Conservation (phyloP, 805 yeast species). For the Myxozyma kluyveri region DNA sequence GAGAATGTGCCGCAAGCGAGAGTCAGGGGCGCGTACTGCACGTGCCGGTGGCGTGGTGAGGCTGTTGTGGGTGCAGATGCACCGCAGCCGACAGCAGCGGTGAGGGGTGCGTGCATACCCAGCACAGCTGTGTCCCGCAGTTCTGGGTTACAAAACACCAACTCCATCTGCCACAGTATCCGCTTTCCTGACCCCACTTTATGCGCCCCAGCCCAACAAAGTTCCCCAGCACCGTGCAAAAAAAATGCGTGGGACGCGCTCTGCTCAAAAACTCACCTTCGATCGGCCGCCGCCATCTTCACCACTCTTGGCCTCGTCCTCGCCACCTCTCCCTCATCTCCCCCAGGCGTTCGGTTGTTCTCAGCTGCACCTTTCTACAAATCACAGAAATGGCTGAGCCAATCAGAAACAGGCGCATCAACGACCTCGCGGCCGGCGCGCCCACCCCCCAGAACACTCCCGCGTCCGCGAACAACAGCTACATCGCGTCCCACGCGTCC, state of each 20-base stretch:
- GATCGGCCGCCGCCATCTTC: background rate
- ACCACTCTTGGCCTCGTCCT: background rate
- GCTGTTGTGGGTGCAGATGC: too few species aligned
- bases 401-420: conserved; percentile 64
- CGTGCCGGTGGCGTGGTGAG: too few species aligned
- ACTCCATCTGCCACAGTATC: too few species aligned
- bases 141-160: too few species aligned
- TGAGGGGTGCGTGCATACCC: too few species aligned
- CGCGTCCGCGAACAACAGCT: conserved; percentile 60
- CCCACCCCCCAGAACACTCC: conserved; percentile 99
- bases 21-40: too few species aligned
- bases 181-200: too few species aligned
- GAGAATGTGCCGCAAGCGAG: too few species aligned
- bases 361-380: too few species aligned
- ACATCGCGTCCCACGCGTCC: conserved; percentile 47
- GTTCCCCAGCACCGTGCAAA: background rate
- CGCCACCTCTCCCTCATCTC: conserved; percentile 3
- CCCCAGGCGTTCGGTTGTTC: background rate
- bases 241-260: background rate
- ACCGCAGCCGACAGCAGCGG: too few species aligned
- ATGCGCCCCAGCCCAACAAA: background rate
- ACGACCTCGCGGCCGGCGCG: conserved; percentile 77
- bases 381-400: conserved; percentile 72
- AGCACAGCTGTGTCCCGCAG: too few species aligned
- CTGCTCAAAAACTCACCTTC: background rate